Percentiles rank a stretch among this genome's conserved stretches.
Evolutionary conservation across 148 eudicot genomes (phyloP).

Genomic region (Chenopodium suecicum): DNA sequence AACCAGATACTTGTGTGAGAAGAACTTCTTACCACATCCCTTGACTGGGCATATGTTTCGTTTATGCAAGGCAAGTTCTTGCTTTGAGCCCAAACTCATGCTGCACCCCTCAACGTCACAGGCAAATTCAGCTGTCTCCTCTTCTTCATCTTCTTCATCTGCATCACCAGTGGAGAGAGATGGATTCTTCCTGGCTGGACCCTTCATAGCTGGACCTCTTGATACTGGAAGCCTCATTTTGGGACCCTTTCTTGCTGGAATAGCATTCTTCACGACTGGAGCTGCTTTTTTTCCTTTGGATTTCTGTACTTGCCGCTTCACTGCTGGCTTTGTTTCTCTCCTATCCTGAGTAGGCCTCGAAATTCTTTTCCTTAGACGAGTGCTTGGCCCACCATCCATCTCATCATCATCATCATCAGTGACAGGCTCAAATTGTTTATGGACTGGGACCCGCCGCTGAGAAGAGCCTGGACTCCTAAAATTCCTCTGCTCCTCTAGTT

Average conservation of each 20-base stretch:
- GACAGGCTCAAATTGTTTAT: constrained; percentile 30
- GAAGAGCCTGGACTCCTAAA: constrained; percentile 21
- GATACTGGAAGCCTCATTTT: constrained; percentile 34
- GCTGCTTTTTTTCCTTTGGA: constrained; percentile 32
- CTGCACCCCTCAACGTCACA: constrained; percentile 88
- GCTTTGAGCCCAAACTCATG: constrained; percentile 75
- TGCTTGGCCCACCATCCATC: constrained; percentile 68
- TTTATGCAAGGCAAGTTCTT: constrained; percentile 66
- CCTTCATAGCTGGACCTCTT: constrained; percentile 37
- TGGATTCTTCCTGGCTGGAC: constrained; percentile 33
- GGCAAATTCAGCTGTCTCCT: constrained; percentile 48
- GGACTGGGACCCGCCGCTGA: constrained; percentile 17
- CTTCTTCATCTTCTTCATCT: constrained; percentile 32
- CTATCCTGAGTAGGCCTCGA: constrained; percentile 40
- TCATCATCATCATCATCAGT: constrained; percentile 56
- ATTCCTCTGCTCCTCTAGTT: constrained; percentile 3
- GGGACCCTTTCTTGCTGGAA: constrained; percentile 31
- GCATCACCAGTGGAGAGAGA: constrained; percentile 18
- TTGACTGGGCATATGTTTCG: constrained; percentile 78
- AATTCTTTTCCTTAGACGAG: constrained; percentile 69
- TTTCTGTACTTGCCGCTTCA: constrained; percentile 38
- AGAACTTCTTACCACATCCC: constrained; percentile 90
- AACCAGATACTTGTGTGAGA: constrained; percentile 91
- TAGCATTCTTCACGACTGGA: constrained; percentile 15
- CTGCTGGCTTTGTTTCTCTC: constrained; percentile 33